phyloP scores from a whole-genome alignment of 768 basidiomycete species.

The Dentipellis sp. region DNA sequence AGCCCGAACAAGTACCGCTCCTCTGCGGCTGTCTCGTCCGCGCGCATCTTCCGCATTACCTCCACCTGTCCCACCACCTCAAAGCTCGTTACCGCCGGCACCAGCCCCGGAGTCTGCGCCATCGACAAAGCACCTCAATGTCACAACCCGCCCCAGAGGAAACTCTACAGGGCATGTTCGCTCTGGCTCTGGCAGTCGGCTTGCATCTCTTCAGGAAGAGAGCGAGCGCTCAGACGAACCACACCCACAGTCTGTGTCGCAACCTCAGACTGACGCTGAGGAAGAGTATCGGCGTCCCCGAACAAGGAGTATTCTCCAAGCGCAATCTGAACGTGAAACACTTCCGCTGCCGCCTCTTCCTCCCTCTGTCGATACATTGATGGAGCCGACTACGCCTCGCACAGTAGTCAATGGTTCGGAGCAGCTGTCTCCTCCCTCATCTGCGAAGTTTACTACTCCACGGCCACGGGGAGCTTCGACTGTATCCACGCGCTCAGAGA shows the following conservation, averaged over 20 bases:
- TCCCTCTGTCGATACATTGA: slow-evolving; percentile 18
- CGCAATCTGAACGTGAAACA: slow-evolving; percentile 24
- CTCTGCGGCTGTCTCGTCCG: slow-evolving; percentile 27
- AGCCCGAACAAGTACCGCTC: slow-evolving; percentile 15
- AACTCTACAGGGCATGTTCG: slow-evolving; percentile 45
- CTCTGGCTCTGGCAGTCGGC: slow-evolving; percentile 45
- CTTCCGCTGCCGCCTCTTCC: slow-evolving; percentile 65
- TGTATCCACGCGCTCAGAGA: slow-evolving; percentile 23
- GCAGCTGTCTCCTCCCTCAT: slow-evolving; percentile 42
- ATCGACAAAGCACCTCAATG: slow-evolving; percentile 25
- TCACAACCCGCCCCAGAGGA: slow-evolving; percentile 32
- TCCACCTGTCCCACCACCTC: slow-evolving; percentile 58
- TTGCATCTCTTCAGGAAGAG: slow-evolving; percentile 60
- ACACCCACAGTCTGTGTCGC: slow-evolving; percentile 17
- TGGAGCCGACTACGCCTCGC: slow-evolving; percentile 12
- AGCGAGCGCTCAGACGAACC: slow-evolving; percentile 26
- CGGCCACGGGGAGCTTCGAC: slow-evolving; percentile 55
- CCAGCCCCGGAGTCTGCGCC: slow-evolving; percentile 26
- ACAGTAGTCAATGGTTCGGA: slow-evolving; percentile 16
- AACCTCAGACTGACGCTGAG: slow-evolving; percentile 22
- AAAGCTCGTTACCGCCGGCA: slow-evolving; percentile 50
- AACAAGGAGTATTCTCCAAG: slow-evolving; percentile 8
- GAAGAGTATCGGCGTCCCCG: slow-evolving; percentile 14
- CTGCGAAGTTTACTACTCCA: slow-evolving; percentile 29
- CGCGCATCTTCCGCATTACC: slow-evolving; percentile 53